Evolutionary conservation across 148 eudicot genomes (phyloP).

Genomic region (Fagopyrum esculentum): DNA sequence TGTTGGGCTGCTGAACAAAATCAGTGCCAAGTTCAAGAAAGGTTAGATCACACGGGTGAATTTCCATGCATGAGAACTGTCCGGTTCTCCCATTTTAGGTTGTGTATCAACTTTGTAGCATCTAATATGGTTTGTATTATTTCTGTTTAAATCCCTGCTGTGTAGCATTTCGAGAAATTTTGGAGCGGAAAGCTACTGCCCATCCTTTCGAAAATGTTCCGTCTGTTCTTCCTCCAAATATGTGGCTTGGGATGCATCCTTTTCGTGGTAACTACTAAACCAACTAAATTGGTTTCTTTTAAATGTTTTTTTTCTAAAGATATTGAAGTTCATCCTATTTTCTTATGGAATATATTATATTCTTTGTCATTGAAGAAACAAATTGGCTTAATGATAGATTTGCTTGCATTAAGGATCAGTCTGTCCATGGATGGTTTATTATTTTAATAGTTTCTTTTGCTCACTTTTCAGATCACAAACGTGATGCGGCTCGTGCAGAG

Average conservation of each 20-base stretch:
- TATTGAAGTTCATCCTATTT: background rate
- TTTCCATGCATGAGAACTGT: background rate
- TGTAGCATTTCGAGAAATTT: constrained; percentile 82
- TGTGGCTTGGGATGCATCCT: constrained; percentile 92
- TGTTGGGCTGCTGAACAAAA: constrained; percentile 80
- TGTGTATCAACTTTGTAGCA: constrained; percentile 5
- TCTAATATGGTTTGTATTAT: background rate
- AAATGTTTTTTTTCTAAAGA: background rate
- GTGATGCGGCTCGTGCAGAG: constrained; percentile 98
- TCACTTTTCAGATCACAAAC: constrained; percentile 60
- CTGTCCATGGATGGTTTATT: background rate
- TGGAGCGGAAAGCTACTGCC: constrained; percentile 78
- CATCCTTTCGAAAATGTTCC: constrained; percentile 99
- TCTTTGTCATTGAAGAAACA: background rate
- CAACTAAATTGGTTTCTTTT: background rate
- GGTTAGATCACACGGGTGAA: constrained; percentile 31
- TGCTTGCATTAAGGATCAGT: background rate
- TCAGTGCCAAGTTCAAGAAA: constrained; percentile 89
- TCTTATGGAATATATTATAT: background rate
- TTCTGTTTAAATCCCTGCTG: constrained; percentile 1
- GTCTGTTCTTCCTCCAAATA: constrained; percentile 77
- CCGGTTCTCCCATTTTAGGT: constrained; percentile 4
- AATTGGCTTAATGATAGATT: background rate
- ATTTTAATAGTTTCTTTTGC: constrained; percentile 7
- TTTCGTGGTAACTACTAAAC: constrained; percentile 54